A percentile compares a stretch with the other conserved stretches of the same genome.
Evolutionary conservation across 2,329 filamentous ascomycete genomes (phyloP).

Genomic region (Scedosporium apiospermum): DNA sequence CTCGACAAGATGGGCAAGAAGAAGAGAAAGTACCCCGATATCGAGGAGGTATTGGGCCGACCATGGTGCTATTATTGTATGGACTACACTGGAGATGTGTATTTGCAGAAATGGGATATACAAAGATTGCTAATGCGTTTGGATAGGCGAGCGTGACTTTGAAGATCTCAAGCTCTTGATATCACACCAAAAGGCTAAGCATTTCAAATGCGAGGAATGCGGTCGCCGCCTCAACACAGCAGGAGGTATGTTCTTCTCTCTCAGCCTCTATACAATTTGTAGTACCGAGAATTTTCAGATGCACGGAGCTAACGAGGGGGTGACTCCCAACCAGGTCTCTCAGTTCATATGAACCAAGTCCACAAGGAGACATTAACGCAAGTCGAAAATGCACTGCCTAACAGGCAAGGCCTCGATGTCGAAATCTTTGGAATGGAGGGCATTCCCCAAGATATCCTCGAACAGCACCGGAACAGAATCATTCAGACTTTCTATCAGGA

Average conservation of each 20-base stretch:
- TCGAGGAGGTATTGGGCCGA: slow-evolving; percentile 79
- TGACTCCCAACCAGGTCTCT: slow-evolving; percentile 53
- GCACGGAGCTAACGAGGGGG: neutral
- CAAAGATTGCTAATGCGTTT: neutral
- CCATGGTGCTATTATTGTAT: slow-evolving; percentile 97
- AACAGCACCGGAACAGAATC: slow-evolving; percentile 79
- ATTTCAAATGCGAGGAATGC: slow-evolving; percentile 95
- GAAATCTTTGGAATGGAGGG: slow-evolving; percentile 99
- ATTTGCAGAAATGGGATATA: neutral
- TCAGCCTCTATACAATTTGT: neutral
- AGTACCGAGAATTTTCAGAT: neutral
- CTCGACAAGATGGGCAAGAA: slow-evolving; percentile 65
- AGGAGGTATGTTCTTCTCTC: slow-evolving; percentile 54
- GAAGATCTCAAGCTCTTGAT: slow-evolving; percentile 95
- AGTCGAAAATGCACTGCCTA: slow-evolving; percentile 87
- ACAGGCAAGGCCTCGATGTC: slow-evolving; percentile 74
- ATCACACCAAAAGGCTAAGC: slow-evolving; percentile 97
- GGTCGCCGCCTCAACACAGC: slow-evolving; percentile 83
- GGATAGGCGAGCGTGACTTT: slow-evolving; percentile 78
- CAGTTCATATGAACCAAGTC: slow-evolving; percentile 96
- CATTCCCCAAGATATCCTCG: slow-evolving; percentile 75
- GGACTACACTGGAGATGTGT: slow-evolving; percentile 8
- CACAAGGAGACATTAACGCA: slow-evolving; percentile 85
- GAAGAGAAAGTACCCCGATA: slow-evolving; percentile 74
- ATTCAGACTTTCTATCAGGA: slow-evolving; percentile 77